Conservation (phyloP, 345 rosid genomes). For the Linum trigynum region DNA sequence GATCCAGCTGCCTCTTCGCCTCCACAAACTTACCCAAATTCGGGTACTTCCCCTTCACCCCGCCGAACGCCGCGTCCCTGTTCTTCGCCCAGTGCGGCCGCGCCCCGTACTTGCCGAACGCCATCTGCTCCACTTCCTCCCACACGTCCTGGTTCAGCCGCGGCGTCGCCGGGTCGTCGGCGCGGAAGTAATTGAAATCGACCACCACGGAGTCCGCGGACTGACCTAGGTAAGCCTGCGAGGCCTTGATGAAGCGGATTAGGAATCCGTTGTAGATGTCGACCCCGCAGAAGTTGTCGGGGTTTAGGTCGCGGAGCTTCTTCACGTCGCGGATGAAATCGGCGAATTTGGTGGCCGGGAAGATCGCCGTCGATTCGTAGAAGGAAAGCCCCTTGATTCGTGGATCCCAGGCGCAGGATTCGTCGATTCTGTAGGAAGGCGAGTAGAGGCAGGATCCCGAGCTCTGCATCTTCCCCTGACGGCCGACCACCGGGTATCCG, state of each 20-base stretch:
- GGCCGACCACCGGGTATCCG: slow-evolving; percentile 75
- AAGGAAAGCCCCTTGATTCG: slow-evolving; percentile 64
- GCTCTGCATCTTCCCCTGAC: slow-evolving; percentile 66
- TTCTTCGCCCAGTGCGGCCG: slow-evolving; percentile 91
- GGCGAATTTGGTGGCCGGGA: slow-evolving; percentile 36
- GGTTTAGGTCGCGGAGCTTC: slow-evolving; percentile 48
- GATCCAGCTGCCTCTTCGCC: slow-evolving; percentile 64
- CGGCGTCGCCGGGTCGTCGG: slow-evolving; percentile 45
- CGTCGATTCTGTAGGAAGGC: slow-evolving; percentile 27
- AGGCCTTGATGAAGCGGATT: slow-evolving; percentile 67
- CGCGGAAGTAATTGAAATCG: slow-evolving; percentile 75
- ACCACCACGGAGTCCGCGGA: slow-evolving; percentile 63
- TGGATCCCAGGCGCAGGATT: slow-evolving; percentile 73
- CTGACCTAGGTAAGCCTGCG: slow-evolving; percentile 69
- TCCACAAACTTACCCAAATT: slow-evolving; percentile 34
- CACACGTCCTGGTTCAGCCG: slow-evolving; percentile 59
- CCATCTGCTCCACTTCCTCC: slow-evolving; percentile 94
- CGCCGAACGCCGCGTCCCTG: slow-evolving; percentile 52
- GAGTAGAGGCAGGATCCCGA: slow-evolving; percentile 84
- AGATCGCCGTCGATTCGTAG: slow-evolving; percentile 65
- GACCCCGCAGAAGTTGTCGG: slow-evolving; percentile 52
- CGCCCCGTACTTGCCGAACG: slow-evolving; percentile 65
- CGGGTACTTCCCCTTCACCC: slow-evolving; percentile 47
- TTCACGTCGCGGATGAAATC: slow-evolving; percentile 54
- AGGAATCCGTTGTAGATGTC: slow-evolving; percentile 65